Evolutionary conservation across 1,139 yeast genomes (phyloP), one percentile per base, ranked within the genome.

Genomic region (Taphrina betulina): DNA sequence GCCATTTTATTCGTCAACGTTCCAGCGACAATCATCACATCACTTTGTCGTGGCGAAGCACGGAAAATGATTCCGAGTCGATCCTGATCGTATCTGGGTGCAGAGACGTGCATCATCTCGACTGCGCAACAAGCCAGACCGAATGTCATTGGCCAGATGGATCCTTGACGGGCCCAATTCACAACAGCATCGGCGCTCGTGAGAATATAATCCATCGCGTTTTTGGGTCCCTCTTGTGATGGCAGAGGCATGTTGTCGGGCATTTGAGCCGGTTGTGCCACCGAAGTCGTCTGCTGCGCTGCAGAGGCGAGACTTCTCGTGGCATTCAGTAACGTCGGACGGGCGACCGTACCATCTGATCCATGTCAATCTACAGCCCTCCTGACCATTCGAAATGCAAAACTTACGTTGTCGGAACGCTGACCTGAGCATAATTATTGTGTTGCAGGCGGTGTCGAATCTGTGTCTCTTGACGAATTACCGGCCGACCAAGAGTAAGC

Each of bases 61-160:
- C 95, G 83, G 80, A 87, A 87, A 79, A 87, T 87, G 69, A 87
- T 86, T 66, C 95, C 95, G 69, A 87, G 77, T 70, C 95, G 81
- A 75, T 87, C 95, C 74, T 87, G 95, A 74, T 87, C 95, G 73
- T 87, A 87, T 70, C 95, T 78, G 61, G 95, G 95, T 59, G 95
- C 82, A 26, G 95, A 87, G 43, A 84, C 87, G 72, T 87, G 95
- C 95, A 87, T 87, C 95, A 87, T 87, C 73, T 87, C 95, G 45
- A 87, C 95, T 61, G 95, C 95, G 51, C 45, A 41, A 20, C 57
- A 57, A 17, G 51, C 56, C 4, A 54, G 29, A 8, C 59, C 95
- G 71, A 87, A 87, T 48, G 95, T 87, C 54, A 86, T 94, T 12
- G 95, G 95, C 95, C 95, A 87, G 71, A 87, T 86, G 3, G 94